phyloP scores from a whole-genome alignment of 2,329 filamentous ascomycete genomes.

The Juglanconis oblonga region DNA sequence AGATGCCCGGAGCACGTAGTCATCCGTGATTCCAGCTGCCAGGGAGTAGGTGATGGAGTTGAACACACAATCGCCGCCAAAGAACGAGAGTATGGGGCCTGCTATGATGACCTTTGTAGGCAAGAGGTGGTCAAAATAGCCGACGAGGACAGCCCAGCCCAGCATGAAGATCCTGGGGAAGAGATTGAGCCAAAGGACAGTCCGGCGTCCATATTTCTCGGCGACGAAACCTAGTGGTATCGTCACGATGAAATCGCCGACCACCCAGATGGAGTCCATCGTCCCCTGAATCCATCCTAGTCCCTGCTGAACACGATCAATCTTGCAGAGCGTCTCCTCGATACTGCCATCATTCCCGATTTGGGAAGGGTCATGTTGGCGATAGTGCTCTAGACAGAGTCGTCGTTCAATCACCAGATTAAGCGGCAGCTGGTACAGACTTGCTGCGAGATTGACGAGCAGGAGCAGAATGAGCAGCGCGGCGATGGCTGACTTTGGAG shows the following conservation, averaged over 20 bases:
- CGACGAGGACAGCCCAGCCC: conserved; percentile 37
- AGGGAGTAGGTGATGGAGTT: conserved; percentile 47
- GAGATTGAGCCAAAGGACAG: conserved; percentile 42
- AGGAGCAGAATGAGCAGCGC: conserved; percentile 39
- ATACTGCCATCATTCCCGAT: conserved; percentile 36
- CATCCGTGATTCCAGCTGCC: conserved; percentile 41
- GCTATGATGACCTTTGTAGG: conserved; percentile 38
- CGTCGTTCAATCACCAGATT: conserved; percentile 45
- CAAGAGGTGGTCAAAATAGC: conserved; percentile 34
- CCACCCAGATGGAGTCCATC: conserved; percentile 49
- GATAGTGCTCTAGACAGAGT: conserved; percentile 50
- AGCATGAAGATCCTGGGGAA: conserved; percentile 39
- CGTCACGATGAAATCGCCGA: conserved; percentile 48
- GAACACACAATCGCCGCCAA: conserved; percentile 50
- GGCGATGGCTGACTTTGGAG: conserved; percentile 14
- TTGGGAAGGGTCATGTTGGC: conserved; percentile 33
- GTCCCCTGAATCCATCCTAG: conserved; percentile 51
- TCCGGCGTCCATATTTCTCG: conserved; percentile 38
- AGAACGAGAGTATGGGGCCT: conserved; percentile 40
- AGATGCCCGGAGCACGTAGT: conserved; percentile 40
- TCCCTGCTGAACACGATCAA: conserved; percentile 46
- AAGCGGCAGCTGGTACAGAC: conserved; percentile 46
- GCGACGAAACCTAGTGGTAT: conserved; percentile 46
- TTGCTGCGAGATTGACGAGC: conserved; percentile 45
- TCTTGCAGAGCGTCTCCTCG: conserved; percentile 52